Conservation (phyloP, 176 grass and related monocot genomes). For the Phoenix roebelenii region DNA sequence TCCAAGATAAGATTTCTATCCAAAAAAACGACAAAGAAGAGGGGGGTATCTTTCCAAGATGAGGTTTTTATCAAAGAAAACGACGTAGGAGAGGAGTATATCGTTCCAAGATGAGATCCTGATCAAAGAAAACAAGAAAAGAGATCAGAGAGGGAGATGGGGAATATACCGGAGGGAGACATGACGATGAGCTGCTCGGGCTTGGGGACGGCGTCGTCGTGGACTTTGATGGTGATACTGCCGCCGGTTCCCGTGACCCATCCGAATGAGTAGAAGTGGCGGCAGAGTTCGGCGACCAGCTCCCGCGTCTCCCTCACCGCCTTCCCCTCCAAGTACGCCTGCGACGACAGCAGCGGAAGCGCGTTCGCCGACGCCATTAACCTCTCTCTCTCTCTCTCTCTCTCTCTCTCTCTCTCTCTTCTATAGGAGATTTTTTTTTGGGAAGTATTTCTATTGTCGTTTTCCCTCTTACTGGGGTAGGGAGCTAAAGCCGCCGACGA, state of each 20-base stretch:
- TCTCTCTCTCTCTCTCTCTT: too few relatives aligned
- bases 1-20: too few relatives aligned
- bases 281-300: slow-evolving; percentile 84
- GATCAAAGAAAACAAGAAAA: background rate
- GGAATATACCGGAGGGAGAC: slow-evolving; percentile 58
- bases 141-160: background rate
- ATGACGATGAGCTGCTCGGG: slow-evolving; percentile 73
- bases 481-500: too few relatives aligned
- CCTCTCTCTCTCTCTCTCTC: too few relatives aligned
- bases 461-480: too few relatives aligned
- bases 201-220: slow-evolving; percentile 53
- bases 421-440: too few relatives aligned
- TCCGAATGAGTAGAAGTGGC: slow-evolving; percentile 77
- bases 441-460: too few relatives aligned
- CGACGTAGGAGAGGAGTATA: too few relatives aligned
- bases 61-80: too few relatives aligned
- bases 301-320: slow-evolving; percentile 55
- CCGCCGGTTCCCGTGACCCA: slow-evolving; percentile 80
- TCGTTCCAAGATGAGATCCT: too few relatives aligned
- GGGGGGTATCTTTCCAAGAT: too few relatives aligned
- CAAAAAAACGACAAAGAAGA: background rate
- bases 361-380: slow-evolving; percentile 12
- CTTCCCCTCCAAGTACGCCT: slow-evolving; percentile 43
- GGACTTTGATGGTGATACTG: slow-evolving; percentile 84
- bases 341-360: slow-evolving; percentile 11